These are phyloP conservation scores for Cutaneotrichosporon cyanovorans DNA, from an alignment of 1,284 basidiomycete genomes.

Conservation along the genomic window DNA sequence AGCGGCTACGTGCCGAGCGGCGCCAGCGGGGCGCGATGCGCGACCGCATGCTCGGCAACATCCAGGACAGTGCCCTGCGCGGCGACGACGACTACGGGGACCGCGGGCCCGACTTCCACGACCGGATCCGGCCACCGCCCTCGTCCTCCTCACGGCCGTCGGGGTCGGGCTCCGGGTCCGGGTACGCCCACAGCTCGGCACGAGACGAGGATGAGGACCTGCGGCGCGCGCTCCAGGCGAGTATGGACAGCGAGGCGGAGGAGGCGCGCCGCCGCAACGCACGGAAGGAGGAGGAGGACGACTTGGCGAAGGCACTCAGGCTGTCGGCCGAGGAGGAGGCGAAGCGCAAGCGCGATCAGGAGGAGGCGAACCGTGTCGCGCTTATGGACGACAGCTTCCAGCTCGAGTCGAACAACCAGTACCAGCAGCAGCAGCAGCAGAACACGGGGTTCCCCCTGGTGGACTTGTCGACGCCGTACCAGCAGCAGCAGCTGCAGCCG, in stretches of 20 bases:
- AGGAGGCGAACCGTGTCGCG: constrained; percentile 64
- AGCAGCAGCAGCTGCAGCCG: constrained; percentile 51
- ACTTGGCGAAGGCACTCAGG: constrained; percentile 68
- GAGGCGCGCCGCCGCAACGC: constrained; percentile 56
- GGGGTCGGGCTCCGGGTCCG: too few relatives aligned
- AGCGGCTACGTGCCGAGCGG: constrained; percentile 76
- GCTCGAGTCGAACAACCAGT: constrained; percentile 42
- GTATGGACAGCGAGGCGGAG: constrained; percentile 66
- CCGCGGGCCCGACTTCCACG: constrained; percentile 3
- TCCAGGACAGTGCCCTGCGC: constrained; percentile 42
- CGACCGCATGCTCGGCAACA: constrained; percentile 76
- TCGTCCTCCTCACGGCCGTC: constrained; percentile 9
- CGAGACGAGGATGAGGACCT: constrained; percentile 71
- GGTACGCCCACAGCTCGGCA: constrained; percentile 8
- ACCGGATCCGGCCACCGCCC: neutral
- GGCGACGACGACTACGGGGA: constrained; percentile 48
- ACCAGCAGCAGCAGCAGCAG: constrained; percentile 35
- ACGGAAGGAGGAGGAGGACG: constrained; percentile 55
- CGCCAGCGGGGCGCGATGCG: constrained; percentile 78
- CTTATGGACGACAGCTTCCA: constrained; percentile 82
- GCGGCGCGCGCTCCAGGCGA: constrained; percentile 73
- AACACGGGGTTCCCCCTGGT: constrained; percentile 52
- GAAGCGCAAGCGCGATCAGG: constrained; percentile 59
- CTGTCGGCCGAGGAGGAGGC: constrained; percentile 83
- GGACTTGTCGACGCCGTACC: constrained; percentile 50